Base-by-base conservation (phyloP, 306 rosid genomes). In the Acacia acuminata region DNA sequence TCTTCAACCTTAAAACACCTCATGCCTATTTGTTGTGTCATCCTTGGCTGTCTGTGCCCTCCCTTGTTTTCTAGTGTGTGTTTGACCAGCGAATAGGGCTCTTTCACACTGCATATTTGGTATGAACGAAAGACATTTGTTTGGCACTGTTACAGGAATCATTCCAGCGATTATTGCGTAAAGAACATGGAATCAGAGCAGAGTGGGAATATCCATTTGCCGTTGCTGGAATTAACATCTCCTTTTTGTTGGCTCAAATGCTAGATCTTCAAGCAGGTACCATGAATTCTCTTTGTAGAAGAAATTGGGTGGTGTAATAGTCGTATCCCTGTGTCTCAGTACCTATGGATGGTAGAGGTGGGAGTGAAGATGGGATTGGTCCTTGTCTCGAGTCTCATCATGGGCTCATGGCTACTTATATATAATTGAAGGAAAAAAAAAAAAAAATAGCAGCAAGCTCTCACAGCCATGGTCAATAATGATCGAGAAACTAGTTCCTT, bases 191-290 rank as follows among this genome's bases (percentile, higher is more conserved):
- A 88, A 82, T 61, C 36, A 86, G 99, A 87, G 99, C 96, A 30
- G 98, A 90, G 73, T 96, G 98, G 99, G 99, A 96, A 86, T 96
- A 96, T 85, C 99, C 99, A 42, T 96, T 96, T 83, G 97, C 99
- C 4, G 96, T 93, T 12, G 97, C 98, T 76, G 99, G 99, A 79
- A 91, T 96, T 86, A 96, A 96, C 81, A 92, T 96, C 77, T 96
- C 98, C 42, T 96, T 96, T 80, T 87, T 93, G 92, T 86, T 94
- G 86, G 91, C 74, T 8, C 97, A 96, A 69, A 92, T 94, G 94
- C 88, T 96, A 79, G 94, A 94, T 90, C 94, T 96, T 83, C 97
- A 94, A 85, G 83, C 96, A 84, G 99, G 99, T 96, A 88, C 81
- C 40, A 27, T 53, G 51, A 71, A 38, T 77, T 70, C 50, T 75